Conservation (phyloP, 345 rosid genomes). For the Citrus inodora region DNA sequence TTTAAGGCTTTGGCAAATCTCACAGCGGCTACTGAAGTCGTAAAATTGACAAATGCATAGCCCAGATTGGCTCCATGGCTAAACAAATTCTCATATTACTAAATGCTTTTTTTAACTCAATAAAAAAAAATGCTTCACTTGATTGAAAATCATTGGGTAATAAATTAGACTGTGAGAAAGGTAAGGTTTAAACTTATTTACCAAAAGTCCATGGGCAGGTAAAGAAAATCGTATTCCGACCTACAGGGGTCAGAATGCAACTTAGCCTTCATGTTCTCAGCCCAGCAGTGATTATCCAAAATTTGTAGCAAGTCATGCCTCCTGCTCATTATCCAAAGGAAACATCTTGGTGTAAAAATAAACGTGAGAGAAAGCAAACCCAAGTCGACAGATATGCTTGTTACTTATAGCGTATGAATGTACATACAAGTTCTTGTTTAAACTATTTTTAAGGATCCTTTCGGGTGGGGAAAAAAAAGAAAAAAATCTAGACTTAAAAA, state of each 20-base stretch:
- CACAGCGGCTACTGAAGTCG: constrained; percentile 28
- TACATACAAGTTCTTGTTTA: no score
- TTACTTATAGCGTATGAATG: no score
- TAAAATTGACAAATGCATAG: constrained; percentile 59
- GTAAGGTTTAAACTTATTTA: not conserved
- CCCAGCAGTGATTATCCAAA: constrained; percentile 38
- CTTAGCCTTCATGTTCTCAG: constrained; percentile 16
- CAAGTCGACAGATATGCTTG: no score
- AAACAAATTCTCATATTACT: not conserved
- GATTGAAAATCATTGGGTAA: not conserved
- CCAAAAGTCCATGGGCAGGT: constrained; percentile 60
- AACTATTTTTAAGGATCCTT: no score
- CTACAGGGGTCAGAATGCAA: not conserved
- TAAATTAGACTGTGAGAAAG: not conserved
- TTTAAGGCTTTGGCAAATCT: constrained; percentile 24
- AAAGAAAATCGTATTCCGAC: constrained; percentile 52
- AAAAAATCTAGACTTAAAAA: no score
- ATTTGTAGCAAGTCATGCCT: constrained; percentile 31
- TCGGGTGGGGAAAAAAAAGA: no score
- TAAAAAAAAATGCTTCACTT: no score
- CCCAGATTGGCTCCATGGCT: constrained; percentile 42
- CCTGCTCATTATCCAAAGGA: constrained; percentile 16
- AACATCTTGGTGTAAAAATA: no score
- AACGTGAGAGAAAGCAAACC: no score
- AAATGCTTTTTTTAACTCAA: no score